Base-by-base conservation (phyloP, 2,329 filamentous ascomycete species). In the Hypoxylon sp. region DNA sequence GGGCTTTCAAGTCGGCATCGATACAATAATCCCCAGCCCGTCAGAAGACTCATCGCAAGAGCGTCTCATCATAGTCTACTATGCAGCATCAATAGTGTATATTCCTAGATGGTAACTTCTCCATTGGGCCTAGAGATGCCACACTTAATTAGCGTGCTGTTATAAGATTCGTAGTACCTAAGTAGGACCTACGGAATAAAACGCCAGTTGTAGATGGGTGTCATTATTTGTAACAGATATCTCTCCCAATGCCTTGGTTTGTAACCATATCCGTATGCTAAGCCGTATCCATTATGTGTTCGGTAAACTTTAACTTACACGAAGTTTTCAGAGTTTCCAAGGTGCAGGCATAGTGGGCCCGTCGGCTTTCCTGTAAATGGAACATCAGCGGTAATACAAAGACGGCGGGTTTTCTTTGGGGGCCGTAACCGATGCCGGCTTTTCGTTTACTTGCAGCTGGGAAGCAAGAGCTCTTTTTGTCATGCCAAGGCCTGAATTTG, bases 361-460 rank as follows among this genome's bases (percentile, higher is more conserved):
- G 13, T 22, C 1, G 11, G 17, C 20, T 27, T 22, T 22, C 10
- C 30, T 22, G 48, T 25, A 25, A 40, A 8, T 40, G 50, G 50
- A 40, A 25, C 6, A 8, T n/a, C 5, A 14, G 13, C 6, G 5
- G 4, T 4, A 25, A n/a, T 13, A 10, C 50, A 46, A 2, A 7
- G 30, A 7, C 37, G 17, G 42, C n/a, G 17, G 20, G 11, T 40
- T 44, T 22, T 14, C 40, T 25, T 40, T 33, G 22, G 49, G 49
- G 56, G 31, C 27, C 37, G 49, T 55, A 55, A 20, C 62, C 56
- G 56, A 50, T 61, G 50, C 35, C 44, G 56, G 50, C 50, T 11
- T 27, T 7, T 49, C 22, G 11, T 56, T 6, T 5, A 42, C 30
- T 48, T 44, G 62, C 31, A 60, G 17, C 31, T 49, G 13, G 33